Evolutionary conservation across 495 filamentous ascomycete genomes (phyloP), one percentile per base, ranked within the genome.

Genomic region (Xylaria venustula): DNA sequence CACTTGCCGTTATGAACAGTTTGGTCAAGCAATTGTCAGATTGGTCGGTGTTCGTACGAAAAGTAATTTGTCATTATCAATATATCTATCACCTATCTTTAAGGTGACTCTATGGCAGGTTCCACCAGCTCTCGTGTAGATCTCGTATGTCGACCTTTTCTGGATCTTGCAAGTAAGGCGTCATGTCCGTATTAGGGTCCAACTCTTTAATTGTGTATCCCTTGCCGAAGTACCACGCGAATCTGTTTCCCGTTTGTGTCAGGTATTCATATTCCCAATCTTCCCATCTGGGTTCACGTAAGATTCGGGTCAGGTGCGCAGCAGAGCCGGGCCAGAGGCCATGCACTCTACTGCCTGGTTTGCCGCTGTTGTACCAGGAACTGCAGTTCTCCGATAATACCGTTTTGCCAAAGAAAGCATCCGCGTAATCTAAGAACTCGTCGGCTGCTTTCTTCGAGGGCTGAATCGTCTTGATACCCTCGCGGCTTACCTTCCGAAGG

Each of bases 261-360:
- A 78, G 64, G 66, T 87, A 85, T 56, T 78, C 79, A 68, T 86
- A 90, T 57, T 90, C 87, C 75, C 77, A 90, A 66, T 91, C 88
- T 71, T 91, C 88, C 86, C 87, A 90, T 14, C 88, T 74, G 1
- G 87, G 87, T 47, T 87, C 81, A 22, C 81, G 69, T 3, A 83
- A 74, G 25, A 86, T 75, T 20, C 80, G 79, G 11, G 84, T 85
- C 25, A 81, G 69, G 63, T 85, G 83, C 1, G 83, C 71, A 3
- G 85, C 83, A 69, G 81, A 85, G 0, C 86, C 87, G 0, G 88
- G 88, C 79, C 88, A 91, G 17, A 89, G 64, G 0, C 85, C 88
- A 58, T 85, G 83, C 22, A 90, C 82, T 22, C 81, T 67, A 2
- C 75, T 78, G 0, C 83, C 84, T 0, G 85, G 82, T 9, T 75